A percentile compares a stretch with the other conserved stretches of the same genome.
phyloP scores from a whole-genome alignment of 2,329 filamentous ascomycete genomes.

The Neoascochyta sp. region DNA sequence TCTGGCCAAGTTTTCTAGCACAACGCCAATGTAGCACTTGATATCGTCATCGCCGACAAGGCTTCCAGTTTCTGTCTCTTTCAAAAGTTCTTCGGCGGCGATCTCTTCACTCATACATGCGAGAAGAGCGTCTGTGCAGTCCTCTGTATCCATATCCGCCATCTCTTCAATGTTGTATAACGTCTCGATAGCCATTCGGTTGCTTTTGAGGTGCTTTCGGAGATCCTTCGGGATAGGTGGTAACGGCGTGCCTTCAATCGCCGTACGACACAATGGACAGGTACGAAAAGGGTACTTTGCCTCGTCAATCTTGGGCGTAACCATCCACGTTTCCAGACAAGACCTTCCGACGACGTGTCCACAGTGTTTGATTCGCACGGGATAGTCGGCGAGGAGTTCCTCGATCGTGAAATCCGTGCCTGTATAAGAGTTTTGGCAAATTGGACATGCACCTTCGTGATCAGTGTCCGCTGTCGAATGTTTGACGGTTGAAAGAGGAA shows the following conservation, averaged over 20 bases:
- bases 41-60: too few relatives aligned
- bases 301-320: conserved; percentile 16
- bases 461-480: background rate
- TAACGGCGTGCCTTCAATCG: conserved; percentile 10
- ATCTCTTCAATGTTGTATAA: too few relatives aligned
- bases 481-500: conserved; percentile 9
- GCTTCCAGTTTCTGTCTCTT: background rate
- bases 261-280: conserved; percentile 19
- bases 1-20: conserved; percentile 6
- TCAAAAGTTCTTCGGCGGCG: conserved; percentile 9
- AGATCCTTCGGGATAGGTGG: conserved; percentile 3
- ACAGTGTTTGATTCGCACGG: conserved; percentile 24
- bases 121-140: conserved; percentile 9
- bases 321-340: conserved; percentile 24
- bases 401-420: conserved; percentile 8
- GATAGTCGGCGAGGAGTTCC: conserved; percentile 19
- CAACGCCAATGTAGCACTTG: too few relatives aligned
- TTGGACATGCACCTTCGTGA: conserved; percentile 11
- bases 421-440: conserved; percentile 21
- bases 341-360: conserved; percentile 22
- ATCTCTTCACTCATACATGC: conserved; percentile 19
- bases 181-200: conserved; percentile 6
- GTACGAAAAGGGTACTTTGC: conserved; percentile 18
- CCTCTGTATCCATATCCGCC: conserved; percentile 9
- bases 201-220: conserved; percentile 4